Percentiles rank a stretch among this genome's conserved stretches.
These are phyloP conservation scores for Arxiozyma bovina DNA, from an alignment of 1,139 yeast species.

Conservation along the genomic window DNA sequence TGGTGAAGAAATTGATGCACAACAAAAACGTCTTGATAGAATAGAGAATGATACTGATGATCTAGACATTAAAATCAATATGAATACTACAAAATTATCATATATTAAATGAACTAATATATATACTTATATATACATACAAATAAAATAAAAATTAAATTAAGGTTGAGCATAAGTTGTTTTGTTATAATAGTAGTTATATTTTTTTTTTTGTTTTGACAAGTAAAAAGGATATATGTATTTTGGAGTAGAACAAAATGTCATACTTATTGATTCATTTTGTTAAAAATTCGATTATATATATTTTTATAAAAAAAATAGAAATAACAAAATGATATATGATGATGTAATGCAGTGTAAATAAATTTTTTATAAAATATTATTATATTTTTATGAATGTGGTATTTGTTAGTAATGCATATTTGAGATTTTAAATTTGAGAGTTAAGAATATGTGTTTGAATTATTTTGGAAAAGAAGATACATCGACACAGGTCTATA, in stretches of 20 bases:
- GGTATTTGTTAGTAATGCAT: background rate
- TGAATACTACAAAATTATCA: slow-evolving; percentile 35
- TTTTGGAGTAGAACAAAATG: background rate
- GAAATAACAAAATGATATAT: too few relatives aligned
- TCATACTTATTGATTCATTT: background rate
- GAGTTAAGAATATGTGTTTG: background rate
- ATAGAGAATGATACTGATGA: slow-evolving; percentile 47
- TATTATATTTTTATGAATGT: background rate
- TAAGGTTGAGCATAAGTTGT: too few relatives aligned
- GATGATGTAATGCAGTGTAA: background rate
- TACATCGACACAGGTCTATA: background rate
- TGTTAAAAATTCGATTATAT: too few relatives aligned
- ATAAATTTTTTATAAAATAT: too few relatives aligned
- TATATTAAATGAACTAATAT: slow-evolving; percentile 20
- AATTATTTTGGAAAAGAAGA: background rate
- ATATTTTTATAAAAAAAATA: too few relatives aligned
- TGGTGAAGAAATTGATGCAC: slow-evolving; percentile 44
- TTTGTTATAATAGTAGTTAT: background rate
- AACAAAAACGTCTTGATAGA: slow-evolving; percentile 45
- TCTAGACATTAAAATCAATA: slow-evolving; percentile 45
- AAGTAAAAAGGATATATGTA: too few relatives aligned
- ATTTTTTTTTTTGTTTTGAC: too few relatives aligned
- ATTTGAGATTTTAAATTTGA: too few relatives aligned
- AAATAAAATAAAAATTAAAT: too few relatives aligned
- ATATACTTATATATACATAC: slow-evolving; percentile 7